Evolutionary conservation across 108 stramenopile species (phyloP).

Genomic region (Discostella pseudostelligera): DNA sequence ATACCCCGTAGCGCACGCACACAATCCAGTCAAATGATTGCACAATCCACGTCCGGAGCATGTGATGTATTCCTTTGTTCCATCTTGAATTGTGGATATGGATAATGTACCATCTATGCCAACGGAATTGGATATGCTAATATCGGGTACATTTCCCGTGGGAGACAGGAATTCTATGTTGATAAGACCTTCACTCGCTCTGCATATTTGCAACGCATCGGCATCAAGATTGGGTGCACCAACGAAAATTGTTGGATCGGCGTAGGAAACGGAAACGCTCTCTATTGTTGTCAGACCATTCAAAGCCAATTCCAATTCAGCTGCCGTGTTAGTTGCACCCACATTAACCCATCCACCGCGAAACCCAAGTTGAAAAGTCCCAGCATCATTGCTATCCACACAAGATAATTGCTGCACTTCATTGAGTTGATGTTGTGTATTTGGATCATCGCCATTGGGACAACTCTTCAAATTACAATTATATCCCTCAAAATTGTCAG

Average conservation of each 20-base stretch:
- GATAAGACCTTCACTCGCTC: slow-evolving; percentile 23
- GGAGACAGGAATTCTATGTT: slow-evolving; percentile 48
- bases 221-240: slow-evolving; percentile 31
- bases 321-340: slow-evolving; percentile 23
- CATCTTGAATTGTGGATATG: slow-evolving; percentile 27
- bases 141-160: slow-evolving; percentile 47
- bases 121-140: slow-evolving; percentile 9
- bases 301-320: slow-evolving; percentile 48
- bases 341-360: slow-evolving; percentile 34
- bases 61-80: slow-evolving; percentile 45
- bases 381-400: slow-evolving; percentile 43
- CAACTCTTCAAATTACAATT: slow-evolving; percentile 62
- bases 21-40: slow-evolving; percentile 42
- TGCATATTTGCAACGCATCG: slow-evolving; percentile 37
- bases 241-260: slow-evolving; percentile 24
- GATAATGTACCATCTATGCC: slow-evolving; percentile 30
- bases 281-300: slow-evolving; percentile 52
- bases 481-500: slow-evolving; percentile 69
- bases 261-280: slow-evolving; percentile 44
- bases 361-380: slow-evolving; percentile 56
- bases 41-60: slow-evolving; percentile 57
- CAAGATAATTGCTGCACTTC: slow-evolving; percentile 56
- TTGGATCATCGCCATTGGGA: slow-evolving; percentile 72
- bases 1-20: slow-evolving; percentile 3
- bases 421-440: slow-evolving; percentile 52